Evolutionary conservation across 2,329 filamentous ascomycete species (phyloP), one percentile per base, ranked within the genome.

Genomic region (Ascochyta koolunga): DNA sequence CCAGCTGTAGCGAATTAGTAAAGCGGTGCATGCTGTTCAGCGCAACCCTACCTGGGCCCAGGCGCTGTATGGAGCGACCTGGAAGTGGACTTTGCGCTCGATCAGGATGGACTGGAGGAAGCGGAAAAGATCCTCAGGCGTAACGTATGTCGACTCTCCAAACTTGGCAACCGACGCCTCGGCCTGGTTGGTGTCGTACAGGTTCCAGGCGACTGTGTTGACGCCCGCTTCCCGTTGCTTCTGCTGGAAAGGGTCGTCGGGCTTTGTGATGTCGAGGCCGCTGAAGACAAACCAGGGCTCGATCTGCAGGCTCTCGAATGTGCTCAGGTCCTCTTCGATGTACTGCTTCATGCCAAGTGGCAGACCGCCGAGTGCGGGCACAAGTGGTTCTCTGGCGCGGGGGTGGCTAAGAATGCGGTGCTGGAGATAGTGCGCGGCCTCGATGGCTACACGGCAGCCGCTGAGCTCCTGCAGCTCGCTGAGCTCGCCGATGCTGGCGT

Each of bases 201-300:
- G 78, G 3, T 85, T 83, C 93, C 95, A 99, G 4, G 93, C 95
- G 53, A 88, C 80, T 61, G 90, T 84, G 45, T 91, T 91, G 62
- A 88, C 87, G 42, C 83, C 83, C 22, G 85, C 85, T 39, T 85
- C 84, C 61, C 86, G 83, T 49, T 89, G 81, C 21, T 86, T 80
- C 55, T 87, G 81, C 27, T 73, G 73, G 56, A 82, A 80, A 10
- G 79, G 77, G 40, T 90, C 86, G 36, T 74, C 72, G 67, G 93
- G 88, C 68, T 90, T 89, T 33, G 87, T 86, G 56, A 92, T 83
- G 33, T 91, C 86, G 67, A 96, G 85, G 31, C 95, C 95, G 73
- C 93, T 90, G 76, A 99, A 99, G 45, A 99, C 83, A 74, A 99
- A 98, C 59, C 96, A 79, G 2, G 90, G 90, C n/a, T 81, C 85